Conservation (phyloP, 306 rosid species). For the Trifolium repens region DNA sequence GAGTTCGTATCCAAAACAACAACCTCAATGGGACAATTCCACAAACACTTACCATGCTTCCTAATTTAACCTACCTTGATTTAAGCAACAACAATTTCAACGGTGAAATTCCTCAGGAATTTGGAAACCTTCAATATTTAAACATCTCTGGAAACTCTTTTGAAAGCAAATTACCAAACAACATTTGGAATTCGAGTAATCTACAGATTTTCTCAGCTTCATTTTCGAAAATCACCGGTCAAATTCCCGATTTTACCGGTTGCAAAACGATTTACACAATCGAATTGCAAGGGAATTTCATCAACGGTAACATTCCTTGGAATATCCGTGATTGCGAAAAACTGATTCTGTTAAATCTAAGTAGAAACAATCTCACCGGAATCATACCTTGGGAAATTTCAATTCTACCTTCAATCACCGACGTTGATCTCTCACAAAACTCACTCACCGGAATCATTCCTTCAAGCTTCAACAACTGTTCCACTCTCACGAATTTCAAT, state of each 20-base stretch:
- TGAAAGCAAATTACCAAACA: slow-evolving; percentile 51
- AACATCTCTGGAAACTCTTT: slow-evolving; percentile 78
- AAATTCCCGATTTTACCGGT: slow-evolving; percentile 77
- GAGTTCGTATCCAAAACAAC: slow-evolving; percentile 81
- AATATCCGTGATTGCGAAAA: slow-evolving; percentile 83
- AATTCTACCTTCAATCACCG: slow-evolving; percentile 72
- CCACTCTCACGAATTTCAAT: slow-evolving; percentile 74
- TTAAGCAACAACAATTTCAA: slow-evolving; percentile 73
- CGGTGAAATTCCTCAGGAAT: slow-evolving; percentile 66
- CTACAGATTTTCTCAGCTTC: slow-evolving; percentile 80
- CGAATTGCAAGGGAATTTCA: slow-evolving; percentile 65
- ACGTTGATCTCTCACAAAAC: slow-evolving; percentile 80
- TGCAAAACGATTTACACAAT: slow-evolving; percentile 65
- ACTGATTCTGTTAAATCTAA: slow-evolving; percentile 61
- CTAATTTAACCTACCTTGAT: slow-evolving; percentile 69
- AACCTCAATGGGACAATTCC: slow-evolving; percentile 72
- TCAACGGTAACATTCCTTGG: slow-evolving; percentile 79
- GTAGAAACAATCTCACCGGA: slow-evolving; percentile 75
- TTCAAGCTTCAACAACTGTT: slow-evolving; percentile 73
- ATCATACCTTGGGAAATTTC: slow-evolving; percentile 96
- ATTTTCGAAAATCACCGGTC: slow-evolving; percentile 56
- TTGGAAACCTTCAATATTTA: slow-evolving; percentile 64
- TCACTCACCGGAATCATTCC: slow-evolving; percentile 87
- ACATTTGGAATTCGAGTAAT: slow-evolving; percentile 66
- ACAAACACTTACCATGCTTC: slow-evolving; percentile 57